Evolutionary conservation across 345 rosid genomes (phyloP).

Genomic region (Garcia nutans): DNA sequence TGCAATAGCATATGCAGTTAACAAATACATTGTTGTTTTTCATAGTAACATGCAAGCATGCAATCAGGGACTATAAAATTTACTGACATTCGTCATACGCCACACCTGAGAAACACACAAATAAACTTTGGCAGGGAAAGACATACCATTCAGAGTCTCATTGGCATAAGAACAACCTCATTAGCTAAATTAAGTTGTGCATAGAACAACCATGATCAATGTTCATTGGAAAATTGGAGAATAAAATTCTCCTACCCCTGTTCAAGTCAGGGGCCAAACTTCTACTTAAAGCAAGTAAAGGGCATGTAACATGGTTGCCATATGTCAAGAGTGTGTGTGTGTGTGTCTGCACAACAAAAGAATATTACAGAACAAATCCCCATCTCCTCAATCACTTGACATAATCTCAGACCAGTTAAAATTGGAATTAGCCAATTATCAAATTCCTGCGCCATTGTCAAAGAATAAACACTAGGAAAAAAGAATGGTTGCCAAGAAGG

Average conservation of each 20-base stretch:
- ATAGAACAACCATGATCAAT: no score
- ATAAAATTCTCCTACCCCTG: no score
- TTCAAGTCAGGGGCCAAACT: background rate
- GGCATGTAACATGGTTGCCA: background rate
- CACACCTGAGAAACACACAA: no score
- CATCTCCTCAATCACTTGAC: background rate
- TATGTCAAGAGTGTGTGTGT: background rate
- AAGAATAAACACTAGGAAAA: no score
- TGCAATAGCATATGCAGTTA: conserved; percentile 27
- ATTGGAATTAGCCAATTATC: background rate
- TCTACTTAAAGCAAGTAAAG: background rate
- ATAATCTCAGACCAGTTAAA: background rate
- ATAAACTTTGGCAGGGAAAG: no score
- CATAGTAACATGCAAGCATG: background rate
- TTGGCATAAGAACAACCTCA: no score
- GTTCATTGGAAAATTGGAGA: no score
- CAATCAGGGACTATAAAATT: background rate
- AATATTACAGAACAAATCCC: background rate
- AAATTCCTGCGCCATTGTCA: background rate
- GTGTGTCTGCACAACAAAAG: background rate
- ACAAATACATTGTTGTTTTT: background rate
- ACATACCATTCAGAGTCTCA: no score
- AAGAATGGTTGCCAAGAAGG: background rate
- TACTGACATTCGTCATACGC: no score
- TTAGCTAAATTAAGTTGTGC: no score